Evolutionary conservation across 1,139 yeast species (phyloP).

Genomic region (Blastobotrys petasosporus): DNA sequence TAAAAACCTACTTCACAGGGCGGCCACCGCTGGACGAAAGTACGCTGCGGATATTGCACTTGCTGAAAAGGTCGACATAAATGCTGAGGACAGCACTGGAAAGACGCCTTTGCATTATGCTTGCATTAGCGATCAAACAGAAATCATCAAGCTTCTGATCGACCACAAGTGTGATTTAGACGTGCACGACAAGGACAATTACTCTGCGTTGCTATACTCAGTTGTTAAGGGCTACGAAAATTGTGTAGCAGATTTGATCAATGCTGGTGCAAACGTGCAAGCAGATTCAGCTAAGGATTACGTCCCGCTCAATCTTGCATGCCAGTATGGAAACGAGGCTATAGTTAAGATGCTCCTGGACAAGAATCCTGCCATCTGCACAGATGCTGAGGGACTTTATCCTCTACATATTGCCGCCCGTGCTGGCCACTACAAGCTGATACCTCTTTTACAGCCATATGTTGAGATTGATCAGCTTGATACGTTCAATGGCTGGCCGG

Average conservation of each 20-base stretch:
- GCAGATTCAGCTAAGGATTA: conserved; percentile 44
- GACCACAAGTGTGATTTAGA: conserved; percentile 34
- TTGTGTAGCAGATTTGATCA: conserved; percentile 44
- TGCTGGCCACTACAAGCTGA: conserved; percentile 67
- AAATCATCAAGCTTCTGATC: conserved; percentile 32
- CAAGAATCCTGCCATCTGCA: conserved; percentile 36
- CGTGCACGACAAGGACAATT: conserved; percentile 39
- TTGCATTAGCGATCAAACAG: conserved; percentile 40
- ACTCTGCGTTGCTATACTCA: conserved; percentile 70
- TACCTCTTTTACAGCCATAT: conserved; percentile 58
- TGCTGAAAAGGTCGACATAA: conserved; percentile 32
- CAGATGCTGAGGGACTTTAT: conserved; percentile 57
- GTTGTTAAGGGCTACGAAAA: conserved; percentile 63
- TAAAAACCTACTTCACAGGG: conserved; percentile 44
- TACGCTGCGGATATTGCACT: conserved; percentile 37
- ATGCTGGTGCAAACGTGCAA: conserved; percentile 36
- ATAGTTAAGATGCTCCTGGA: conserved; percentile 58
- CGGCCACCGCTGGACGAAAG: conserved; percentile 36
- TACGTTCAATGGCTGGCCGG: conserved; percentile 89
- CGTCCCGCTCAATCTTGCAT: conserved; percentile 83
- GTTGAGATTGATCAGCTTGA: conserved; percentile 77
- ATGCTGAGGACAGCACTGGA: conserved; percentile 59
- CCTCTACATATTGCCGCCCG: conserved; percentile 88
- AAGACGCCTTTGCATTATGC: conserved; percentile 87
- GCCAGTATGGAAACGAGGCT: conserved; percentile 72